Percentiles rank a stretch among this genome's conserved stretches.
These are phyloP conservation scores for Cytospora chrysosperma DNA, from an alignment of 2,329 filamentous ascomycete species.

Conservation along the genomic window DNA sequence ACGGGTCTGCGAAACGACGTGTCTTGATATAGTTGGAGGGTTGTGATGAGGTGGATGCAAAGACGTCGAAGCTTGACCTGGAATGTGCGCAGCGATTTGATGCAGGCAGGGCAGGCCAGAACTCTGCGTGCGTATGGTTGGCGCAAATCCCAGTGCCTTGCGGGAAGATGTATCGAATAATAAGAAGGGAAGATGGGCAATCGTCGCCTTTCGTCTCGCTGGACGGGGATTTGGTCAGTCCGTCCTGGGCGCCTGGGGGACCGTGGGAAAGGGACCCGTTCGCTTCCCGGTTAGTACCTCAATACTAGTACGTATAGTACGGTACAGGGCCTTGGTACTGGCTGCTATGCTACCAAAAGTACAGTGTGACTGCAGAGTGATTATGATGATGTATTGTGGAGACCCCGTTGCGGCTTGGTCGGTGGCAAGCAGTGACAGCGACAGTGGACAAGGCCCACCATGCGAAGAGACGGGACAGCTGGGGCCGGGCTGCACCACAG, in stretches of 20 bases:
- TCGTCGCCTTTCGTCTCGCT: conserved; percentile 19
- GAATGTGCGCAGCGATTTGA: conserved; percentile 40
- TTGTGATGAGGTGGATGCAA: conserved; percentile 32
- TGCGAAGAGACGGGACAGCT: conserved; percentile 21
- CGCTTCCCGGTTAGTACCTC: conserved; percentile 23
- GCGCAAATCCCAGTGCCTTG: conserved; percentile 38
- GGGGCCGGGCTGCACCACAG: conserved; percentile 14
- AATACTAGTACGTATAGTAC: conserved; percentile 5
- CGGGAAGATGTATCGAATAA: conserved; percentile 30
- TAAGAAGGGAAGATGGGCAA: conserved; percentile 27
- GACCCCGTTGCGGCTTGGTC: conserved; percentile 18
- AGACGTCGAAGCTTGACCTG: conserved; percentile 33
- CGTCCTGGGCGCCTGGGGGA: conserved; percentile 12
- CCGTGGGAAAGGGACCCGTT: conserved; percentile 12
- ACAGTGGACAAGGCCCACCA: conserved; percentile 15
- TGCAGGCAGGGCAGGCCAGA: conserved; percentile 37
- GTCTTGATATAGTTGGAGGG: conserved; percentile 61
- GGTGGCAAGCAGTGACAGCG: conserved; percentile 22
- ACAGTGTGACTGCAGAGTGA: conserved; percentile 9
- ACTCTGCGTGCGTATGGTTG: conserved; percentile 50
- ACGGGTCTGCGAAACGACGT: conserved; percentile 55
- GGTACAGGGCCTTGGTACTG: conserved; percentile 12
- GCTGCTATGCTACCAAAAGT: conserved; percentile 15
- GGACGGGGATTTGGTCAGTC: conserved; percentile 22
- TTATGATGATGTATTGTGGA: conserved; percentile 14